Conservation (phyloP, 306 rosid species). For the Trifolium fragiferum region DNA sequence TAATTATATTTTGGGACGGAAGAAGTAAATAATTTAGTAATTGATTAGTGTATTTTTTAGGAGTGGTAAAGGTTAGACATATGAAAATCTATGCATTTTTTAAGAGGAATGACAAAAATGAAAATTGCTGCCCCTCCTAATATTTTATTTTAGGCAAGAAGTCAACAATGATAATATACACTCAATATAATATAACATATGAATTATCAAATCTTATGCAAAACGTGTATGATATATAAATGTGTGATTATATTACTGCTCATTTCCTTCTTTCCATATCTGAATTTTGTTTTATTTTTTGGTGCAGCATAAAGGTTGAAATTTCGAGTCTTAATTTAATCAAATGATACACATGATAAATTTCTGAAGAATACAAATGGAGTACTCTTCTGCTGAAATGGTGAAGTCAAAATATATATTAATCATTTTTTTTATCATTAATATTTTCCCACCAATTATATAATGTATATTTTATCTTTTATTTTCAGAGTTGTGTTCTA, state of each 20-base stretch:
- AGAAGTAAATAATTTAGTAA: no score
- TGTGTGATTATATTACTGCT: not conserved
- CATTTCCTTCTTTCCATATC: not conserved
- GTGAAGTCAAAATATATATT: constrained; percentile 30
- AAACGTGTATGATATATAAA: not conserved
- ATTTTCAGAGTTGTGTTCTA: constrained; percentile 51
- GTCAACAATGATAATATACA: no score
- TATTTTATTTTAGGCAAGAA: no score
- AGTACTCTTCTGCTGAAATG: constrained; percentile 53
- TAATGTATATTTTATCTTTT: not conserved
- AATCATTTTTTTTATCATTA: not conserved
- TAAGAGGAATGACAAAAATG: no score
- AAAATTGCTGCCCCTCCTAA: no score
- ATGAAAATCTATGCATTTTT: no score
- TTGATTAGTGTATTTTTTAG: no score
- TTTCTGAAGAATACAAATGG: constrained; percentile 35
- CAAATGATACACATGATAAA: not conserved
- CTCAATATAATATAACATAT: no score
- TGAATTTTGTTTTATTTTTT: not conserved
- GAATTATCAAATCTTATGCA: not conserved
- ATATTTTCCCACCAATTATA: not conserved
- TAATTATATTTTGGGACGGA: no score
- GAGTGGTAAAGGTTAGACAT: no score
- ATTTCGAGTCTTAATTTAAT: not conserved
- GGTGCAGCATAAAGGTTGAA: not conserved